Conservation (phyloP, 75 land plant genomes). For the Larix kaempferi region DNA sequence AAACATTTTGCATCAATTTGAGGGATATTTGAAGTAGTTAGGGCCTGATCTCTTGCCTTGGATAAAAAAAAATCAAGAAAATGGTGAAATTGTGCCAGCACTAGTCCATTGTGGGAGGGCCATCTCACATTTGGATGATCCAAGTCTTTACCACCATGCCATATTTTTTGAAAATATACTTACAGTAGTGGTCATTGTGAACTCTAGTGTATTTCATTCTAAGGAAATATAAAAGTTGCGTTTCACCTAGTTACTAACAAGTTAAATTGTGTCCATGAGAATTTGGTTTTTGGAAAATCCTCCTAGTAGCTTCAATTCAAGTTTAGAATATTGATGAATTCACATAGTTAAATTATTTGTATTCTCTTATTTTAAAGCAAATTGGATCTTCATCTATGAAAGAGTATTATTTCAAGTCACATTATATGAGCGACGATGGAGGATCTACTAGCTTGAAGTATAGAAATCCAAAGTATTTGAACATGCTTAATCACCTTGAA, state of each 20-base stretch:
- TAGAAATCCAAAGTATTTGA: too few species aligned
- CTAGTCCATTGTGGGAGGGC: too few species aligned
- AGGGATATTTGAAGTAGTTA: too few species aligned
- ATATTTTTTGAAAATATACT: slow-evolving; percentile 75
- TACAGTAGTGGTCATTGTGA: slow-evolving; percentile 71
- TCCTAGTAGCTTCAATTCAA: slow-evolving; percentile 59
- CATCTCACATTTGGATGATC: too few species aligned
- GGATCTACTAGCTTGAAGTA: too few species aligned
- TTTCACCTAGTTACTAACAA: slow-evolving; percentile 73
- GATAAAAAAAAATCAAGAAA: too few species aligned
- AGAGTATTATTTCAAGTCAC: slow-evolving; percentile 53
- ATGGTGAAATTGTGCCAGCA: too few species aligned
- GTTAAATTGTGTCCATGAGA: slow-evolving; percentile 74
- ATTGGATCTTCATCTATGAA: slow-evolving; percentile 60
- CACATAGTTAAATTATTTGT: too few species aligned
- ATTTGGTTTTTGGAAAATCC: slow-evolving; percentile 78
- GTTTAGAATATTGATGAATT: slow-evolving; percentile 68
- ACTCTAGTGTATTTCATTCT: slow-evolving; percentile 58
- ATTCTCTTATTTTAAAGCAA: slow-evolving; percentile 66
- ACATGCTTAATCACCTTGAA: slow-evolving; percentile 69
- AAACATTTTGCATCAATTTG: too few species aligned
- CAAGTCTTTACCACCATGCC: slow-evolving; percentile 62
- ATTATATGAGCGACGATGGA: slow-evolving; percentile 55
- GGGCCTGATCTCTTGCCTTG: too few species aligned
- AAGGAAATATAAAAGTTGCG: slow-evolving; percentile 68